phyloP scores from a whole-genome alignment of 306 rosid genomes.

The Urtica urens region DNA sequence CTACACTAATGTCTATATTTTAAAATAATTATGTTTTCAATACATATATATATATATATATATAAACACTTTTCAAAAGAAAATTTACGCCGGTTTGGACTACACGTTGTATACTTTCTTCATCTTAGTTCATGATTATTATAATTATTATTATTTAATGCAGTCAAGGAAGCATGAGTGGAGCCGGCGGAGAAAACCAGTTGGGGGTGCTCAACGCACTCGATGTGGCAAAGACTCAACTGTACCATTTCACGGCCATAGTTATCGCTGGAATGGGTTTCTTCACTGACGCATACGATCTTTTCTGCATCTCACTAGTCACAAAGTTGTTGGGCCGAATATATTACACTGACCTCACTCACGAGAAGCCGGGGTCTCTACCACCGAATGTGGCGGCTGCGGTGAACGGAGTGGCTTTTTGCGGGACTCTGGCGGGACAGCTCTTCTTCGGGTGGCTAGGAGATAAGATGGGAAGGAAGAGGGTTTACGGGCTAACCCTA shows the following conservation, averaged over 20 bases:
- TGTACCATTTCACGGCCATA: slow-evolving; percentile 86
- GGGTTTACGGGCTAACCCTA: slow-evolving; percentile 65
- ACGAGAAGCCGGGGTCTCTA: slow-evolving; percentile 41
- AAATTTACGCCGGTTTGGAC: too few relatives aligned
- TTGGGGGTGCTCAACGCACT: slow-evolving; percentile 72
- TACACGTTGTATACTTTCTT: too few relatives aligned
- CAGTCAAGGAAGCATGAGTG: neutral
- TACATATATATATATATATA: too few relatives aligned
- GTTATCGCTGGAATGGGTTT: slow-evolving; percentile 96
- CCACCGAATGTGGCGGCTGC: slow-evolving; percentile 64
- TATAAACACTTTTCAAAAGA: neutral
- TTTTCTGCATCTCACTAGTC: slow-evolving; percentile 75
- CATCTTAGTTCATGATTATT: neutral
- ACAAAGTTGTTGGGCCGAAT: slow-evolving; percentile 63
- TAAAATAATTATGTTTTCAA: too few relatives aligned
- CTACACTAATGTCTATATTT: neutral
- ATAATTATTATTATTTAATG: too few relatives aligned
- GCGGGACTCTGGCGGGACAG: slow-evolving; percentile 74
- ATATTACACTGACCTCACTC: slow-evolving; percentile 20
- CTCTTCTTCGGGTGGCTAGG: slow-evolving; percentile 98
- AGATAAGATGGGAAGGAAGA: slow-evolving; percentile 73
- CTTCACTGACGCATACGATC: slow-evolving; percentile 87
- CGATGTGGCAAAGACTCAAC: slow-evolving; percentile 74
- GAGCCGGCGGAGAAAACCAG: slow-evolving; percentile 28
- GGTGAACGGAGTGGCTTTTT: slow-evolving; percentile 67